Base-by-base conservation (phyloP, 495 filamentous ascomycete genomes). In the Neurospora tetrasperma region DNA sequence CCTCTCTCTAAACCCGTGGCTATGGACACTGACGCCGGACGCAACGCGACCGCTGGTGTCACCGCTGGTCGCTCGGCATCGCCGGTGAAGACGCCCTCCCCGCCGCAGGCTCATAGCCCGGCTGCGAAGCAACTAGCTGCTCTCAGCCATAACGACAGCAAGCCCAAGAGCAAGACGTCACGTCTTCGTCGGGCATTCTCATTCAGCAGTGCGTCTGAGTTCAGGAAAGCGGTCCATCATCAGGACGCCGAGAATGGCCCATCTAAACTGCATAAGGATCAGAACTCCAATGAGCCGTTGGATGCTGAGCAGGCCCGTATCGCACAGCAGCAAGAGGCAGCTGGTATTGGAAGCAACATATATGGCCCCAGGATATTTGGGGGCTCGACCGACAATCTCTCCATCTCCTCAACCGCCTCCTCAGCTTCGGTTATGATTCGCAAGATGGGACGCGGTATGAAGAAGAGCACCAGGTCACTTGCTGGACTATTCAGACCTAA, bases 381-480 rank as follows among this genome's bases (percentile, higher is more conserved):
- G 31, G 92, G 94, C 35, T 99, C 96, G 40, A 98, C 94, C 9
- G 96, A 99, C 83, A 97, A 98, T 74, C 80, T 99, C 18, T 98
- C 96, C 4, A 94, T 99, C 71, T 98, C 95, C 5, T 98, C 96
- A 14, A 98, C 96, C 20, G 96, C 96, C 40, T 98, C 96, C 8
- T 99, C 96, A 27, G 96, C 96, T 35, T 98, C 96, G 43, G 91
- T 99, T 75, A 99, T 99, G 96, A 94, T 99, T 78, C 90, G 96
- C 40, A 99, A 99, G 85, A 98, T 99, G 96, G 96, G 96, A 76
- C 92, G 93, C 73, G 94, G 96, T 27, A 91, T 98, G 90, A 99
- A 97, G 88, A 94, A 93, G 81, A 90, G 92, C 20, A 91, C 90
- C 31, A 86, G 94, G 42, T 98, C 94, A 10, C 87, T 99, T 66